Evolutionary conservation across 805 yeast genomes (phyloP).

Genomic region (Sugiyamaella smithiae): DNA sequence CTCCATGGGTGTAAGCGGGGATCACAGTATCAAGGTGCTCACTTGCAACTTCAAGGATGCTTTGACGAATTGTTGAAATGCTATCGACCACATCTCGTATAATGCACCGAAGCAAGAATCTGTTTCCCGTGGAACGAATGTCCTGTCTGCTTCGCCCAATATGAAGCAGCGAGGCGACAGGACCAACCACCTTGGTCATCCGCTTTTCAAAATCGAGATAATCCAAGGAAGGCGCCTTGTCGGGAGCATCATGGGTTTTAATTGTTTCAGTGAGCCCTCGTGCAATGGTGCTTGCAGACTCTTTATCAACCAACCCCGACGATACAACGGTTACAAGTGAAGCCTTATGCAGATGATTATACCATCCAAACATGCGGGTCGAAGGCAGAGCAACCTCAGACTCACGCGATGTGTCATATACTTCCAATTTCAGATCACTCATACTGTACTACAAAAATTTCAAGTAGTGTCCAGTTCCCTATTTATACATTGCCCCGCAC

Average conservation of each 20-base stretch:
- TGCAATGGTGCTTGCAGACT: constrained; percentile 10
- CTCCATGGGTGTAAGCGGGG: constrained; percentile 17
- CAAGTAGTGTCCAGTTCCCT: background rate
- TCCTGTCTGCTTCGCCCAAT: constrained; percentile 17
- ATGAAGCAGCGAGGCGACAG: constrained; percentile 13
- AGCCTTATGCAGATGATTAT: constrained; percentile 14
- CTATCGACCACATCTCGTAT: constrained; percentile 5
- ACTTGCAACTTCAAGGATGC: constrained; percentile 9
- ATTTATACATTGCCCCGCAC: background rate
- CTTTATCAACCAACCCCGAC: constrained; percentile 9
- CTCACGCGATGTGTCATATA: constrained; percentile 10
- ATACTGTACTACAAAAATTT: background rate
- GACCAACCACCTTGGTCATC: constrained; percentile 12
- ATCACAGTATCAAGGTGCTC: constrained; percentile 15
- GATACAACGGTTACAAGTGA: constrained; percentile 7
- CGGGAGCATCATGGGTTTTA: constrained; percentile 10
- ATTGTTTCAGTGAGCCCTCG: constrained; percentile 10
- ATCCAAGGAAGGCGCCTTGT: constrained; percentile 14
- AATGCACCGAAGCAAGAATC: constrained; percentile 4
- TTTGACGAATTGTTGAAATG: constrained; percentile 1
- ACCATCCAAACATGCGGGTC: constrained; percentile 6
- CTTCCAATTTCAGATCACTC: constrained; percentile 2
- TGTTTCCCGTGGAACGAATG: constrained; percentile 12
- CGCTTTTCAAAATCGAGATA: constrained; percentile 15
- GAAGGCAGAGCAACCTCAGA: constrained; percentile 12